Evolutionary conservation across 805 yeast species (phyloP).

Genomic region (Starmera amethionina): DNA sequence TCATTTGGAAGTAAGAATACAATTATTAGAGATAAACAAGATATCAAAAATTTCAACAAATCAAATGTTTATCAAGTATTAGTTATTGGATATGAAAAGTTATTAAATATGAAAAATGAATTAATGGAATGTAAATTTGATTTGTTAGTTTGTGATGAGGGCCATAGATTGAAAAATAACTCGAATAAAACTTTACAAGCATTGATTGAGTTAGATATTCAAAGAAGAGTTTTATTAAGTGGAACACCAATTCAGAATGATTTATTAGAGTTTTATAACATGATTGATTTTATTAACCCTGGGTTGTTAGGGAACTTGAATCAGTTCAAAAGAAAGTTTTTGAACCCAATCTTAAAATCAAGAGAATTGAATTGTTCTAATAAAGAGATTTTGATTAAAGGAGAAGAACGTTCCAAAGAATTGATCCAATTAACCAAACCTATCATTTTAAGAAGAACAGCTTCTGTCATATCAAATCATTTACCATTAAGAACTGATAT

Average conservation of each 20-base stretch:
- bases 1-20: conserved; percentile 42
- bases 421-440: conserved; percentile 52
- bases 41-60: conserved; percentile 49
- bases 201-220: conserved; percentile 43
- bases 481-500: conserved; percentile 70
- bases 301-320: conserved; percentile 61
- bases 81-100: conserved; percentile 81
- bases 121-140: conserved; percentile 34
- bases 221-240: conserved; percentile 54
- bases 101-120: conserved; percentile 27
- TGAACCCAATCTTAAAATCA: conserved; percentile 62
- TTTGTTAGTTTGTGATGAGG: conserved; percentile 86
- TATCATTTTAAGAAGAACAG: conserved; percentile 69
- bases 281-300: conserved; percentile 79
- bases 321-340: conserved; percentile 48
- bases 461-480: conserved; percentile 42
- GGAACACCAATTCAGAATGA: conserved; percentile 97
- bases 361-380: conserved; percentile 55
- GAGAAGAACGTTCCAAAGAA: conserved; percentile 53
- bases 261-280: conserved; percentile 68
- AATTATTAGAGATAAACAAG: conserved; percentile 34
- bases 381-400: conserved; percentile 37
- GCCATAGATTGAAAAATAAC: conserved; percentile 77
- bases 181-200: conserved; percentile 56
- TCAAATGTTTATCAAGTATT: conserved; percentile 74